Base-by-base conservation (phyloP, 169 alveolate species). In the Cryptosporidium andersoni region DNA sequence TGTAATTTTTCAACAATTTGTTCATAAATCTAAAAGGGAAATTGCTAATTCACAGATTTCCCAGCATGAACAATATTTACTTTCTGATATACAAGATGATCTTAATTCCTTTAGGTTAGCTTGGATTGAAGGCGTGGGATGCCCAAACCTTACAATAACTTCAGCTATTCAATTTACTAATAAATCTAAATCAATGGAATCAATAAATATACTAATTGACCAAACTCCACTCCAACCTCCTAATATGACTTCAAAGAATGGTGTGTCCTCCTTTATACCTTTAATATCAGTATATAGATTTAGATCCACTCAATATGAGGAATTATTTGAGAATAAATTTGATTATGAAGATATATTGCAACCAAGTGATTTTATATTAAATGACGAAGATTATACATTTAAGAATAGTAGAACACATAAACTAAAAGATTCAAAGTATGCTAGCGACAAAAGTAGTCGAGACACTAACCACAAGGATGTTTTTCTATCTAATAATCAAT, bases 171-270 rank as follows among this genome's bases (percentile, higher is more conserved):
- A 74, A 58, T 39, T 53, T 37, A 43, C 85, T 40, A 74, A 58
- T 58, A 74, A 60, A 34, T 58, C 40, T 49, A 56, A 52, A 12
- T 68, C 62, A n/a, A 37, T 66, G 25, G 85, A 55, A 2, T 2
- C 55, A 42, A 55, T 48, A 1, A 34, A 36, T 25, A 58, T 74
- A 43, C 43, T 64, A 40, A 68, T 62, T n/a, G 85, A 74, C 47
- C 85, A 74, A 60, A 74, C 85, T 25, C 85, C 85, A 1, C 67
- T 74, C 5, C 85, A 74, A 60, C 85, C 85, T 42, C 85, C 85
- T 3, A 66, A 74, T 16, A 34, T 74, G 6, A 74, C 60, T 40
- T 74, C 85, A 25, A 74, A 74, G 34, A 68, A 74, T 9, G 85
- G 85, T 2, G 60, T 58, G 11, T 74, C 85, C 9, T 74, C 85